Conservation (phyloP, 2,329 filamentous ascomycete species). For the Ceratocystis harringtonii region DNA sequence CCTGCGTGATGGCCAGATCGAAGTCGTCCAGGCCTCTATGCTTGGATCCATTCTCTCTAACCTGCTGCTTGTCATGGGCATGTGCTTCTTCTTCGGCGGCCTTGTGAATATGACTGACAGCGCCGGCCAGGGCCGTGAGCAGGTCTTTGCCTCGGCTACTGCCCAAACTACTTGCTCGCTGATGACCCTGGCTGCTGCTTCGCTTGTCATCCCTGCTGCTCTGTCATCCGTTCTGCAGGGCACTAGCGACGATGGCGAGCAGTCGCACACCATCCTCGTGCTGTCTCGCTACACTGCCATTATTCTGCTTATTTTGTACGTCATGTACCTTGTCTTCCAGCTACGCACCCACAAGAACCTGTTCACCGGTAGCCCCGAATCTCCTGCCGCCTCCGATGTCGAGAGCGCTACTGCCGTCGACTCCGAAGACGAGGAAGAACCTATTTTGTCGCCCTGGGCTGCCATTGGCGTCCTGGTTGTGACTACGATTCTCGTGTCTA, state of each 20-base stretch:
- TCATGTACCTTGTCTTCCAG: conserved; percentile 65
- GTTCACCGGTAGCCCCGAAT: conserved; percentile 42
- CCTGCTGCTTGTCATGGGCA: conserved; percentile 70
- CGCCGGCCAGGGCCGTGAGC: conserved; percentile 46
- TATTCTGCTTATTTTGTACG: conserved; percentile 59
- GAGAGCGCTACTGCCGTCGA: conserved; percentile 30
- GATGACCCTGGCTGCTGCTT: conserved; percentile 62
- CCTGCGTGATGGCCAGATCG: conserved; percentile 68
- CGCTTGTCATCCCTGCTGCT: conserved; percentile 63
- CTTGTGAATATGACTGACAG: conserved; percentile 43
- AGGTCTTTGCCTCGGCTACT: conserved; percentile 59
- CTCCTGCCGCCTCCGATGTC: conserved; percentile 16
- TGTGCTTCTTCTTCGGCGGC: conserved; percentile 66
- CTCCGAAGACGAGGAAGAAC: conserved; percentile 24
- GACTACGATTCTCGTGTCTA: conserved; percentile 52
- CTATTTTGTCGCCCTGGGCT: conserved; percentile 46
- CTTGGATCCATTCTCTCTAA: conserved; percentile 91
- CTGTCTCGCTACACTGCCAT: conserved; percentile 64
- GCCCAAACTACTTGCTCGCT: conserved; percentile 63
- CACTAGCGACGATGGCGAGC: conserved; percentile 28
- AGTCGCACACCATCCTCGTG: conserved; percentile 45
- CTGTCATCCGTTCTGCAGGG: conserved; percentile 50
- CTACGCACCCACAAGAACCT: conserved; percentile 58
- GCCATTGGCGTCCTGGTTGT: conserved; percentile 52
- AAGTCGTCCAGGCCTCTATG: conserved; percentile 97